These are phyloP conservation scores for Eimeria acervulina DNA, from an alignment of 169 alveolate genomes.

Conservation along the genomic window DNA sequence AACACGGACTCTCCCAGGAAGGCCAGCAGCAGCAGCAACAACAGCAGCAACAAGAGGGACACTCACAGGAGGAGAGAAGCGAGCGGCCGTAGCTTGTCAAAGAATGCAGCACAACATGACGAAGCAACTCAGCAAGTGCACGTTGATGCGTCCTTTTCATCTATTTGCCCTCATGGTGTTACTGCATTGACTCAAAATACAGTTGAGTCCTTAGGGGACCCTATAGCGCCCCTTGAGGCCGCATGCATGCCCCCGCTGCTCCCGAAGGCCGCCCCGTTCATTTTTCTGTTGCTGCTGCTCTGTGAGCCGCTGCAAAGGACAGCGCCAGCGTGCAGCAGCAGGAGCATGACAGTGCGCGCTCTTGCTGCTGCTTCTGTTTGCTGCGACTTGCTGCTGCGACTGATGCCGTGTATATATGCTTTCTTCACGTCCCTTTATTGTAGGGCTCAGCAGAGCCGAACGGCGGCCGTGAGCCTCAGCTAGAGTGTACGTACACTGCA, in stretches of 20 bases:
- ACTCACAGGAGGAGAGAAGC: neutral
- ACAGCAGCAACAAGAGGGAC: conserved; percentile 12
- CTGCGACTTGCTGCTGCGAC: neutral
- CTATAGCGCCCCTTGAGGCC: neutral
- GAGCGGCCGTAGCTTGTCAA: neutral
- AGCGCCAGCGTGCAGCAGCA: conserved; percentile 7
- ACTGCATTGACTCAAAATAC: neutral
- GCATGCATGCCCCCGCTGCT: neutral
- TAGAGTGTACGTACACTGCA: conserved; percentile 1
- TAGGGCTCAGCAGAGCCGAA: conserved; percentile 17
- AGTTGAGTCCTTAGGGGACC: neutral
- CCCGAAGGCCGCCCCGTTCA: neutral
- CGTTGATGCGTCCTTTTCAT: neutral
- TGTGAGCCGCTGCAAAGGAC: neutral
- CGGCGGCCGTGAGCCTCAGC: neutral
- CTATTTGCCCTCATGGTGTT: neutral
- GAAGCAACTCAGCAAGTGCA: neutral
- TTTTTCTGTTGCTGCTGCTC: neutral
- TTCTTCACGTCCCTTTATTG: neutral
- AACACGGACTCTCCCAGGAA: neutral
- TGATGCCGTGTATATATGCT: neutral
- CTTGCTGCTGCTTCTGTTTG: neutral
- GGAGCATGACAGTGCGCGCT: neutral
- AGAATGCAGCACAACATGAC: neutral
- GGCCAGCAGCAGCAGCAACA: conserved; percentile 5